Base-by-base conservation (phyloP, 176 grass and related monocot genomes). In the Phoenix dactylifera region DNA sequence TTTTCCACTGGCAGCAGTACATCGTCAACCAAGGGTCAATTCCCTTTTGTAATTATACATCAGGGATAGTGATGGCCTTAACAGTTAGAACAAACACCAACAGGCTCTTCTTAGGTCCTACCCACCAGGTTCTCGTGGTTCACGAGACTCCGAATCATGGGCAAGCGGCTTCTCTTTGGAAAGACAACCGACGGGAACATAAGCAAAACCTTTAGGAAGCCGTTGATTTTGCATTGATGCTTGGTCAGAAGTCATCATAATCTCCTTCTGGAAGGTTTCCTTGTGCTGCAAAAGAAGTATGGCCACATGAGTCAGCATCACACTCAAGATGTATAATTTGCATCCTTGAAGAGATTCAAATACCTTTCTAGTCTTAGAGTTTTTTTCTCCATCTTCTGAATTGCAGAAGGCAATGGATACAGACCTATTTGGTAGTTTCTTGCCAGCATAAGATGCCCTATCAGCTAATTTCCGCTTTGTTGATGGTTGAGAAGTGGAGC, bases 211-310 rank as follows among this genome's bases (percentile, higher is more conserved):
- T 54, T 89, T 89, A 15, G 94, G 88, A 69, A 92, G 94, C 51
- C 85, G 72, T 69, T 98, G 94, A 55, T 93, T 98, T 66, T 92
- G 88, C 23, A 80, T 87, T 30, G 74, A 83, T 22, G 94, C 88
- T 81, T 98, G 88, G 70, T 92, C 94, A 54, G 88, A 98, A 57
- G 85, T 92, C 88, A 98, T 92, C 55, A 88, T 71, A 53, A 86
- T 63, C 76, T 95, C 90, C 63, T 89, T 89, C 52, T 84, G 86
- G 66, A 95, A 89, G 5, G 80, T 70, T 68, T 89, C 85, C 22
- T 22, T 75, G 70, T 80, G 80, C 69, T 84, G 68, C 61, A 84
- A 79, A 63, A 77, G 20, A 49, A 75, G 51, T 44, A 44, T 44
- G 35, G 35, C 35, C 10, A 3, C 26, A 44, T 44, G 35, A 44